Conservation (phyloP, 2,329 filamentous ascomycete genomes). For the Trichoderma cornu-damae region DNA sequence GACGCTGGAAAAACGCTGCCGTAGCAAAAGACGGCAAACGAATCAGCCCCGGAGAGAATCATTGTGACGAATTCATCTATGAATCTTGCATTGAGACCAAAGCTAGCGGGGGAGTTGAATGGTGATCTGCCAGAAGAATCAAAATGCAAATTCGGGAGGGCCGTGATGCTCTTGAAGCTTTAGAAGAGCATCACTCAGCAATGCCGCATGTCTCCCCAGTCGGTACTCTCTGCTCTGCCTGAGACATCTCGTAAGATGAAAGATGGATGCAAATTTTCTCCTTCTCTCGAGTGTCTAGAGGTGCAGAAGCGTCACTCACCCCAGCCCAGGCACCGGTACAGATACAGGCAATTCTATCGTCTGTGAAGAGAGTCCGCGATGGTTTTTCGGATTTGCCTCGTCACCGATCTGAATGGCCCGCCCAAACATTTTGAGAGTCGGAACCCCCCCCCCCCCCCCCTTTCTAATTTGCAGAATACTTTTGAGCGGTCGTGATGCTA, state of each 20-base stretch:
- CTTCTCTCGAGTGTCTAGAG: not conserved
- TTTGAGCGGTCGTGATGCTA: no score
- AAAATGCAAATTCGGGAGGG: not conserved
- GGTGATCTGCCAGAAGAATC: not conserved
- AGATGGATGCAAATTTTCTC: conserved; percentile 1
- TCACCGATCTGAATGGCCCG: not conserved
- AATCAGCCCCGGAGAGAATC: not conserved
- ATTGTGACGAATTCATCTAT: not conserved
- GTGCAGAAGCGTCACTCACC: conserved; percentile 1
- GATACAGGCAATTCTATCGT: not conserved
- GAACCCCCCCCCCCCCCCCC: no score
- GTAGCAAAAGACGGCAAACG: conserved; percentile 3
- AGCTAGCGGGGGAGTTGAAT: not conserved
- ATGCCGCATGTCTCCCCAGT: conserved; percentile 2
- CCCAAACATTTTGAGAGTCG: not conserved
- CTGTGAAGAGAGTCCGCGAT: not conserved
- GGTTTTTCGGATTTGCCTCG: not conserved
- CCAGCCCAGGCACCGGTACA: not conserved
- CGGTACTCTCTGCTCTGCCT: not conserved
- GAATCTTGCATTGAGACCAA: not conserved
- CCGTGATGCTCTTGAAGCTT: not conserved
- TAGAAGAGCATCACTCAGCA: not conserved
- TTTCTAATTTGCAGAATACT: no score
- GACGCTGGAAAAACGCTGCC: not conserved
- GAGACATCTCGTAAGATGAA: conserved; percentile 12